Evolutionary conservation across 73 alveolate species (phyloP), one percentile per base, ranked within the genome.

Genomic region (Uronychia setigera): DNA sequence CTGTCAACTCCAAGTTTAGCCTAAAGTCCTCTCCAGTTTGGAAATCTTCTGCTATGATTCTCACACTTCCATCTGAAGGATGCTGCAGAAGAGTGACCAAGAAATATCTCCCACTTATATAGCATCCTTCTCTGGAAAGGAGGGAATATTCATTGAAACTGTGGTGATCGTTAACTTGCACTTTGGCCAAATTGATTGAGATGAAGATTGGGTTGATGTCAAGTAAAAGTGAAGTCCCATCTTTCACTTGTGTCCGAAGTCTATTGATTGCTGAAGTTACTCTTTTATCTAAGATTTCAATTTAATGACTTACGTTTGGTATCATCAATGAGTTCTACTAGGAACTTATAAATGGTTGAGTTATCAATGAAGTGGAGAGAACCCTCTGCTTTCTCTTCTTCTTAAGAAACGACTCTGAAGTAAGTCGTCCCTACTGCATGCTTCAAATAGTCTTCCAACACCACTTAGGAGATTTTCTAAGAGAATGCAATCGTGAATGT

Each of bases 311-410:
- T 19, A 46, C 67, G 5, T 19, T 46, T 46, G 67, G 67, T 46
- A 19, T 83, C 90, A 58, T 83, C 90, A n/a, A 83, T 33, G 1
- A 83, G 60, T 74, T 83, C 90, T 33, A 83, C 74, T 1, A 74
- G 0, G 29, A 74, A 35, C 59, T 83, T 83, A 26, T 74, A 28
- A 29, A 83, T 58, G n/a, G 46, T 32, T 29, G 67, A 19, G 67
- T 5, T 11, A 19, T 46, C 67, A 19, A 46, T 19, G 67, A 46
- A 46, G n/a, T 19, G 5, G n/a, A 46, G 19, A 46, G 5, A 11
- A 19, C 67, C 19, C n/a, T 46, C 67, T 5, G 19, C 67, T 46
- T 5, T 46, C n/a, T 46, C 67, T 46, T 46, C 67, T 11, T 19
- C 19, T 5, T 46, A 46, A 11, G 67, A 46, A 5, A 46, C 67